Percentiles rank a stretch among this genome's conserved stretches.
Conservation (phyloP, 768 basidiomycete species). For the Rhodotorula sphaerocarpa region DNA sequence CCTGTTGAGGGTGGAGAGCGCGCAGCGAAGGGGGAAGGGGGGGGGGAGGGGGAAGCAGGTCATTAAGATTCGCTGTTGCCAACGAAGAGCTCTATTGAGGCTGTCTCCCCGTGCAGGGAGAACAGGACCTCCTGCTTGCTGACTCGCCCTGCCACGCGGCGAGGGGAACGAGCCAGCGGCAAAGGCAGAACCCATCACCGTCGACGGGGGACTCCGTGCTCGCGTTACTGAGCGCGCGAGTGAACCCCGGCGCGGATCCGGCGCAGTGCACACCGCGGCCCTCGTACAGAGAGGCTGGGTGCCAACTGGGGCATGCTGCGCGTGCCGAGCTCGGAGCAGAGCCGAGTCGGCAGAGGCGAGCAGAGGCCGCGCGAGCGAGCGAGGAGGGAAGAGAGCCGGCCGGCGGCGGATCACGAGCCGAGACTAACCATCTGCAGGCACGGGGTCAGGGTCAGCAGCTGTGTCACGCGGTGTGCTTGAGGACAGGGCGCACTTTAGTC, state of each 20-base stretch:
- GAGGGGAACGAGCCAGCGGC: neutral
- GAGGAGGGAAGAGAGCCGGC: too few species aligned
- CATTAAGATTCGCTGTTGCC: constrained; percentile 30
- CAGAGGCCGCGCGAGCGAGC: neutral
- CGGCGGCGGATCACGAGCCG: neutral
- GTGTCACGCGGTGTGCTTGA: too few species aligned
- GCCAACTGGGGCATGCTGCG: too few species aligned
- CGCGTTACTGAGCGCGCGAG: too few species aligned
- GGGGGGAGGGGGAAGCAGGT: constrained; percentile 14
- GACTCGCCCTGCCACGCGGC: constrained; percentile 14
- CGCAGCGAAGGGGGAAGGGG: neutral
- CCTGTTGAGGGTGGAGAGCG: constrained; percentile 4
- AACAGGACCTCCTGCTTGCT: constrained; percentile 7
- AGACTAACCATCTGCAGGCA: constrained; percentile 24
- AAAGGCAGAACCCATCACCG: neutral
- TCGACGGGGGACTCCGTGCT: too few species aligned
- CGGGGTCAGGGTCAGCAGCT: constrained; percentile 6
- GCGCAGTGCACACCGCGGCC: neutral
- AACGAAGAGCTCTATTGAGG: constrained; percentile 32
- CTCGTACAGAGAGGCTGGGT: too few species aligned
- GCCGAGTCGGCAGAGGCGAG: neutral
- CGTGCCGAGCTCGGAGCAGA: too few species aligned
- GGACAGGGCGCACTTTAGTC: too few species aligned
- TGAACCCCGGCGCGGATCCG: neutral
- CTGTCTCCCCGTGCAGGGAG: neutral